Evolutionary conservation across 495 filamentous ascomycete species (phyloP), one percentile per base, ranked within the genome.

Genomic region (Tuber brumale): DNA sequence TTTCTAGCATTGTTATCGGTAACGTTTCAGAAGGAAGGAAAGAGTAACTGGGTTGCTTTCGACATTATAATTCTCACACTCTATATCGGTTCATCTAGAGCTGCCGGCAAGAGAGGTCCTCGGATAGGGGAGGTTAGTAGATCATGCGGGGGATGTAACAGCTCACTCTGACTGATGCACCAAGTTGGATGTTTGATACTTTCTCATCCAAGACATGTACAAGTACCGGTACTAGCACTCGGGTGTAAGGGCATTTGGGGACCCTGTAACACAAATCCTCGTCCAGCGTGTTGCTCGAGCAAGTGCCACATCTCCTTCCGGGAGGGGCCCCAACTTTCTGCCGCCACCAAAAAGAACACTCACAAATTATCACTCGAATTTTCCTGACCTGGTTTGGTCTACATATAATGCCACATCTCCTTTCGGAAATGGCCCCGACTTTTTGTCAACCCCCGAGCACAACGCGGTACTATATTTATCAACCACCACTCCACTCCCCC

Each of bases 401-500:
- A 39, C 37, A 39, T 39, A 39, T n/a, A 39, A 39, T 39, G 37
- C 5, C 5, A 3, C 37, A 39, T 39, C 37, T 39, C 37, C 37
- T 39, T 39, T 39, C 37, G 37, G 37, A 39, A 39, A 4, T 39
- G 37, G 37, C 37, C 37, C 37, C 37, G 37, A 39, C 37, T 39
- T 39, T 39, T 39, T 39, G 37, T 39, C 37, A 39, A 39, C 37
- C 37, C 37, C 37, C 37, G 5, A 2, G 37, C 37, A 19, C 44
- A 3, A 18, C 3, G 18, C 18, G 16, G n/a, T 76, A 39, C 76
- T 80, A 80, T 80, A 79, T 73, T 79, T 79, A 79, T 31, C 27
- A 69, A 42, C 23, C 73, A 77, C 70, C 37, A 39, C 37, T 39
- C 70, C 37, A 39, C 37, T 39, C 5, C 57, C 35, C 70, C 72